Base-by-base conservation (phyloP, 768 basidiomycete genomes). In the Mycena haematopus region DNA sequence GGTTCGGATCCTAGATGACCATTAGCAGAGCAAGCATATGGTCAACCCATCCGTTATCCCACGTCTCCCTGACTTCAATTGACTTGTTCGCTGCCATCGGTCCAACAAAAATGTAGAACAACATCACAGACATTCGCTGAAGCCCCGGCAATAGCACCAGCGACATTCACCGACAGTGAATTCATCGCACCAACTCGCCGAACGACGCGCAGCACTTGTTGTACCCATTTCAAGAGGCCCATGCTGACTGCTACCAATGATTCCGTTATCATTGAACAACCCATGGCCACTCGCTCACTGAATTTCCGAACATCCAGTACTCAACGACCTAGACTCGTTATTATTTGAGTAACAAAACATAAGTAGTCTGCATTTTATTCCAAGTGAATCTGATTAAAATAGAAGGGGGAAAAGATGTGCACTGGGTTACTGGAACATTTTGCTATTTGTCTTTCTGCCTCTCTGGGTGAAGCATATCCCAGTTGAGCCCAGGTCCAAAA, bases 281-380 rank as follows among this genome's bases (percentile, higher is more conserved):
- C 69, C 61, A 93, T 92, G n/a, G n/a, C 82, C 95, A 93, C 61
- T 92, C 92, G 68, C 86, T 87, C 52, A 96, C 93, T 33, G 73
- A 69, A 52, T 84, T 79, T 11, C 95, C 94, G 71, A 94, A 95
- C 96, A 99, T 99, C 21, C 92, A 74, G 69, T 97, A 98, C 0
- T 96, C 96, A 21, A 86, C 87, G 47, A 83, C 85, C 5, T 91
- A 94, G 29, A 95, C 88, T n/a, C n/a, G n/a, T n/a, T n/a, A n/a
- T n/a, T n/a, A n/a, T n/a, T n/a, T n/a, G n/a, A n/a, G n/a, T n/a
- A n/a, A n/a, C n/a, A n/a, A n/a, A n/a, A n/a, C n/a, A n/a, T n/a
- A n/a, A n/a, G n/a, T n/a, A n/a, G n/a, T n/a, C n/a, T n/a, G n/a
- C n/a, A n/a, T n/a, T n/a, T n/a, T n/a, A n/a, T n/a, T n/a, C n/a